Conservation (phyloP, 2,329 filamentous ascomycete genomes). For the Ophiostoma tasmaniense region DNA sequence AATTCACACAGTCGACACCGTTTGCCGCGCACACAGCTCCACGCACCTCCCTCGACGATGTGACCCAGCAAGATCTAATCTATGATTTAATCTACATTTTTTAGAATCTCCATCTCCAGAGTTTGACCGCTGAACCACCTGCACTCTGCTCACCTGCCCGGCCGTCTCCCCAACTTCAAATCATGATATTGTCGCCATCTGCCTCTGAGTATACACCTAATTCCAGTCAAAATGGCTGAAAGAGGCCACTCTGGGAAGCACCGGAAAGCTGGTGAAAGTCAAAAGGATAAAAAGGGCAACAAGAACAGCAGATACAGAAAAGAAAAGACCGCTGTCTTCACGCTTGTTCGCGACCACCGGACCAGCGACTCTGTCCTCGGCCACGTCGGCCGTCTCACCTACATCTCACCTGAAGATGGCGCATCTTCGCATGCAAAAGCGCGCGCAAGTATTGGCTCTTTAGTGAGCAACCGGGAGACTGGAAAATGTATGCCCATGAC, state of each 20-base stretch:
- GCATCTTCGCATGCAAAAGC: slow-evolving; percentile 17
- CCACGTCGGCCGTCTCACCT: slow-evolving; percentile 43
- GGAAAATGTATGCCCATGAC: not conserved
- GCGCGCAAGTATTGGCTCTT: slow-evolving; percentile 7
- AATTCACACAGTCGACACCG: not conserved
- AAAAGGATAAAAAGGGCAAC: not conserved
- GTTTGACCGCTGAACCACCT: not conserved
- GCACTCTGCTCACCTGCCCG: not conserved
- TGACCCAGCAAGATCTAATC: not conserved
- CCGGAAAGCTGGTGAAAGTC: not conserved
- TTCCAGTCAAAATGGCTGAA: slow-evolving; percentile 24
- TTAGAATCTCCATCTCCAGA: not conserved
- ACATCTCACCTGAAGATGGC: slow-evolving; percentile 28
- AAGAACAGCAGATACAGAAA: not conserved
- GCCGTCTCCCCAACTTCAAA: slow-evolving; percentile 3
- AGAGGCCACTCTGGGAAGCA: not conserved
- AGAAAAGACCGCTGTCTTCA: not conserved
- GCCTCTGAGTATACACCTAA: not conserved
- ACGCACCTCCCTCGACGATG: not conserved
- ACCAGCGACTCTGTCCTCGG: slow-evolving; percentile 43
- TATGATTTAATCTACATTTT: not conserved
- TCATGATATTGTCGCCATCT: slow-evolving; percentile 10
- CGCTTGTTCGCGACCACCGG: slow-evolving; percentile 27
- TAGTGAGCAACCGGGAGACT: slow-evolving; percentile 16
- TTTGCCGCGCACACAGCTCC: not conserved